Evolutionary conservation across 2,329 filamentous ascomycete species (phyloP), one percentile per base, ranked within the genome.

Genomic region (Calycina herbarum): DNA sequence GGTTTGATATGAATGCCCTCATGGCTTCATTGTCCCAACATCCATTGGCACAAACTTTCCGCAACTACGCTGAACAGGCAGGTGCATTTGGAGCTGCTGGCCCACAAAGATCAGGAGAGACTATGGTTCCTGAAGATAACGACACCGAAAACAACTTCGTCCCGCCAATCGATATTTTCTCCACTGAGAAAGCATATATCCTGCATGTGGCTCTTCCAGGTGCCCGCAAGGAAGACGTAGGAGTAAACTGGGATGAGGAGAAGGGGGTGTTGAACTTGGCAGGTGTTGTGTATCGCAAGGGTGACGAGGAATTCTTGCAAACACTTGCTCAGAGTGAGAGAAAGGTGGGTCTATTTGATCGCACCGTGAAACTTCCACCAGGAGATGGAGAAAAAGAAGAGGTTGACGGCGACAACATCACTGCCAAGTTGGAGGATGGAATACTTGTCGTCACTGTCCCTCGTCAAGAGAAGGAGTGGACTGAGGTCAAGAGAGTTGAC

Each of bases 401-500:
- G 68, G 80, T 95, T 17, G 89, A 93, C 72, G 85, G 82, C 1
- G 83, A 89, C 59, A 82, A 78, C 29, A 94, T 95, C 73, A 84
- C 82, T 2, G 91, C 92, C 2, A 92, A 87, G 79, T 83, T 96
- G 78, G 89, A 93, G 76, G 90, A 95, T 74, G 92, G 92, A 5
- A 80, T 96, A 1, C 77, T 96, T 70, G 81, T 89, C 42, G 82
- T 96, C n/a, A 87, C 85, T n/a, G 86, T 96, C 1, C 91, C 91
- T 7, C 94, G 93, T 81, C 73, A 85, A 7, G 86, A 90, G 74
- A 85, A 82, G 77, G 86, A 86, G 70, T 87, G 86, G 81, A 89
- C 86, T 70, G 85, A 88, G 72, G 81, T 88, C 66, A 82, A 81
- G 73, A 84, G 84, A 76, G 82, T 89, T 51, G 85, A 88, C 64